These are phyloP conservation scores for Gracilaria domingensis DNA, from an alignment of 23 red algal species.

Conservation along the genomic window DNA sequence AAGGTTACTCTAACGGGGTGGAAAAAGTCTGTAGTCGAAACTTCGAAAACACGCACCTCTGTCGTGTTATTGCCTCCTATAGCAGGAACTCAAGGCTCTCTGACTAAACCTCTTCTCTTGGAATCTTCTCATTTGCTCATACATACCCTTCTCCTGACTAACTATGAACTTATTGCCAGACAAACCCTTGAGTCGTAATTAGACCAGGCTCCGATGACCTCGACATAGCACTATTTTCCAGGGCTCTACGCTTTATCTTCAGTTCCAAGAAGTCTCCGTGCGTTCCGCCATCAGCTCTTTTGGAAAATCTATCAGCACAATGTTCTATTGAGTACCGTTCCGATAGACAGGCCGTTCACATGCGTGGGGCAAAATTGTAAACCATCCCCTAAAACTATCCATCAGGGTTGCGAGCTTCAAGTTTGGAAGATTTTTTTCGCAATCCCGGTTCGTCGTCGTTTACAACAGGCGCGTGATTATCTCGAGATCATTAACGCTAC, in stretches of 20 bases:
- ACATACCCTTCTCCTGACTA: background rate
- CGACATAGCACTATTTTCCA: background rate
- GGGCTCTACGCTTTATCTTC: conserved; percentile 22
- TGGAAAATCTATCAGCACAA: conserved; percentile 23
- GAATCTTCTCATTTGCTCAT: background rate
- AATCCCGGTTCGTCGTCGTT: conserved; percentile 46
- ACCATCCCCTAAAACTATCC: background rate
- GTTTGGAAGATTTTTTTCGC: conserved; percentile 58
- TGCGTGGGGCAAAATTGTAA: conserved; percentile 9
- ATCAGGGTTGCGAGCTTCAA: conserved; percentile 21
- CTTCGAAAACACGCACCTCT: too few species aligned
- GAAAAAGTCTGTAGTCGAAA: too few species aligned
- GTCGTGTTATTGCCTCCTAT: background rate
- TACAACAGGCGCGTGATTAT: conserved; percentile 25
- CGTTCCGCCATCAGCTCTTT: too few species aligned
- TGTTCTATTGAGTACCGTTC: conserved; percentile 29
- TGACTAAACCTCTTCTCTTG: background rate
- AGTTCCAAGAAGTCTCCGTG: background rate
- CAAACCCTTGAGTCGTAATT: background rate
- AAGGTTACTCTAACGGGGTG: too few species aligned
- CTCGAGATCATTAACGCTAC: conserved; percentile 10
- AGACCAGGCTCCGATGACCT: background rate
- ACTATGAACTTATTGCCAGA: background rate
- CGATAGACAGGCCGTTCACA: background rate
- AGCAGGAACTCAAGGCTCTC: background rate